Conservation (phyloP, 2,329 filamentous ascomycete species). For the Mollisiaceae sp. region DNA sequence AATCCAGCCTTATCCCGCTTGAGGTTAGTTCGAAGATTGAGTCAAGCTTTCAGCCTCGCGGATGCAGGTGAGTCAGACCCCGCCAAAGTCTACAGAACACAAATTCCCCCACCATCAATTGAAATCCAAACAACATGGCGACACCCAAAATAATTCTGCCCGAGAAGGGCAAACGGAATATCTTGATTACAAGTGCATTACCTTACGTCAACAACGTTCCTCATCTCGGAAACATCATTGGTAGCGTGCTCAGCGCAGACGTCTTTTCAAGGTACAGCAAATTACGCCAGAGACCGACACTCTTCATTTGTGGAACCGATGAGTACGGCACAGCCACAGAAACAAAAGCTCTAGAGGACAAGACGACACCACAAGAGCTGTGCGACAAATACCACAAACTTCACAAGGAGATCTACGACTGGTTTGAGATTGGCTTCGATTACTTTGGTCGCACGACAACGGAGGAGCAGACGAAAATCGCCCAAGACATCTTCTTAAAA, state of each 20-base stretch:
- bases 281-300: slow-evolving; percentile 76
- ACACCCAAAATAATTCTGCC: slow-evolving; percentile 58
- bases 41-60: not conserved
- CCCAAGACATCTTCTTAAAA: slow-evolving; percentile 86
- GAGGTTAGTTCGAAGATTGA: not conserved
- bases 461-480: slow-evolving; percentile 85
- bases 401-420: slow-evolving; percentile 90
- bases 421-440: slow-evolving; percentile 95
- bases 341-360: slow-evolving; percentile 91
- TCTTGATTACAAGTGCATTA: slow-evolving; percentile 89
- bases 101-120: slow-evolving; percentile 19
- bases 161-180: slow-evolving; percentile 77
- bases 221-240: slow-evolving; percentile 88
- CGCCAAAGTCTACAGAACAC: slow-evolving; percentile 19
- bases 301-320: slow-evolving; percentile 88
- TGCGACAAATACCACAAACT: slow-evolving; percentile 93
- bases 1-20: not conserved
- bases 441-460: slow-evolving; percentile 94
- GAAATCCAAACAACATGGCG: slow-evolving; percentile 35
- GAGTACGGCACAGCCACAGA: slow-evolving; percentile 97
- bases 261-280: slow-evolving; percentile 84
- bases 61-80: slow-evolving; percentile 11
- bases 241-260: slow-evolving; percentile 86
- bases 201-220: slow-evolving; percentile 83
- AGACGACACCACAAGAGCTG: slow-evolving; percentile 79